Evolutionary conservation across 2,329 filamentous ascomycete genomes (phyloP), one percentile per base, ranked within the genome.

Genomic region (Penicillium expansum): DNA sequence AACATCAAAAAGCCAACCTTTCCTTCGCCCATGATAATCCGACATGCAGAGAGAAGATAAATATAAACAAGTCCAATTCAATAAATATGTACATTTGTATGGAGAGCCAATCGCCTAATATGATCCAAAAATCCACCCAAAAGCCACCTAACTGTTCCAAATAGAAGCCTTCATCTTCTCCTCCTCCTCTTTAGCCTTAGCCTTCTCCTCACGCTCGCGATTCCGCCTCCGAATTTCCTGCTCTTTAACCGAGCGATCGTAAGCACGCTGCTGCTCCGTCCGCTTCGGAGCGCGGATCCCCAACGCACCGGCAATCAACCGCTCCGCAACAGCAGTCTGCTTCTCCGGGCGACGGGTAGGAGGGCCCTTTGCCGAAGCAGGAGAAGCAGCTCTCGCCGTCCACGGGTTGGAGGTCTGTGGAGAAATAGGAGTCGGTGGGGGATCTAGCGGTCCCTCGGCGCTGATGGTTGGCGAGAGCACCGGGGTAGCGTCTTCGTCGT

Each of bases 261-360:
- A 97, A 52, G 91, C 90, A 66, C 82, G 83, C 80, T 96, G 90
- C 76, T 97, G 92, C 61, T 95, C 91, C 1, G 91, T 97, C 73
- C 87, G 84, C 77, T 85, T 88, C 32, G 91, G 91, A 33, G 87
- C 86, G 68, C 87, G 86, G 53, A 97, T 84, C 0, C 94, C 94
- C 63, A 97, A 77, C 0, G 90, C 92, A 4, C 89, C 90, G 0
- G 91, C 92, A 71, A 99, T 97, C 84, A 99, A 82, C 57, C 94
- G 82, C 60, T 89, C 85, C 5, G 94, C 94, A 38, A 96, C 91
- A 0, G 92, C 91, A 59, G 95, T 95, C 60, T 92, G 95, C 80
- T 96, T 99, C 76, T 96, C 92, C 0, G 92, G 93, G 38, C 90
- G 79, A 14, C 69, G 67, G 10, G 64, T 45, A 8, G 66, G 58